Conservation (phyloP, 176 grass and related monocot species). For the Panicum miliaceum region DNA sequence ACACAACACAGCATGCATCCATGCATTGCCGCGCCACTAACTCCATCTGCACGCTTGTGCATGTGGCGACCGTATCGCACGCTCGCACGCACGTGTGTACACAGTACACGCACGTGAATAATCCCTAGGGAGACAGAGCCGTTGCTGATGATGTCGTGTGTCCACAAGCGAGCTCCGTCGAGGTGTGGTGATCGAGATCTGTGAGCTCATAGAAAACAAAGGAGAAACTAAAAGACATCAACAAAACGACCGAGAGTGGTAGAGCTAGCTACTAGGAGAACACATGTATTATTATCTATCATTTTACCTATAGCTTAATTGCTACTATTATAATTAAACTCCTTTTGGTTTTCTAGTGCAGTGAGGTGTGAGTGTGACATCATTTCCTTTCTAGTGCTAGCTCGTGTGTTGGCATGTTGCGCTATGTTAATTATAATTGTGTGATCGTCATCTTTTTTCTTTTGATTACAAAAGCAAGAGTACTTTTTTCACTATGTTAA, state of each 20-base stretch:
- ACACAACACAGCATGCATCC: background rate
- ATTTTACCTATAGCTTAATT: constrained; percentile 29
- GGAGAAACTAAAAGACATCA: background rate
- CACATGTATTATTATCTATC: constrained; percentile 13
- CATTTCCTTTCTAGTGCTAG: constrained; percentile 27
- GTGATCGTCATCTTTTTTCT: background rate
- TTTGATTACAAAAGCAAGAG: background rate
- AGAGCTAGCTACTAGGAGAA: constrained; percentile 42
- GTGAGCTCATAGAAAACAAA: constrained; percentile 28
- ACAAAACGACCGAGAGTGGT: constrained; percentile 23
- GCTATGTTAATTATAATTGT: background rate
- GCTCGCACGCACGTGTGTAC: constrained; percentile 11
- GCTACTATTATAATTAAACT: background rate
- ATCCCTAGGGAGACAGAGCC: constrained; percentile 42
- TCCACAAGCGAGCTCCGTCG: constrained; percentile 21
- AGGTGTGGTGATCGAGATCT: constrained; percentile 2
- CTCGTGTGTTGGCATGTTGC: background rate
- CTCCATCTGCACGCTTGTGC: background rate
- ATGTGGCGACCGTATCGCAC: constrained; percentile 43
- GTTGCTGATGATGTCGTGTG: background rate
- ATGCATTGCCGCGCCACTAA: background rate
- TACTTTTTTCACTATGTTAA: background rate
- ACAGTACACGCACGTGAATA: constrained; percentile 44
- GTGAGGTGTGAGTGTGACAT: constrained; percentile 51
- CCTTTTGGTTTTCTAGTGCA: constrained; percentile 44